Base-by-base conservation (phyloP, 179 eudicot genomes). In the Carnegiea gigantea region DNA sequence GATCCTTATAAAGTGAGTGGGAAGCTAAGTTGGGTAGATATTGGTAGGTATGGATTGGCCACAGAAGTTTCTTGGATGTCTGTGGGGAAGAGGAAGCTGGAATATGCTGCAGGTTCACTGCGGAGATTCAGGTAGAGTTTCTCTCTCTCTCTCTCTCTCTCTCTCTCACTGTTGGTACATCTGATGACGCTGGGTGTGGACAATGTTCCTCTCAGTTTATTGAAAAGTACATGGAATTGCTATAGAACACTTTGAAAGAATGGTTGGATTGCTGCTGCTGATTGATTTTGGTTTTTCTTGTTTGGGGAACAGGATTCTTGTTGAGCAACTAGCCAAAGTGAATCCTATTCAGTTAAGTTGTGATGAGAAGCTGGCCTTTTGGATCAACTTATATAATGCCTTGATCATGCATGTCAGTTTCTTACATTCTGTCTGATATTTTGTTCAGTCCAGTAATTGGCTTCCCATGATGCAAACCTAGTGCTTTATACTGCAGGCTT, bases 1-100 rank as follows among this genome's bases (percentile, higher is more conserved):
- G 88, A 85, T 54, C 88, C 88, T 44, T 85, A 85, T 53, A 85
- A 80, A 79, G 88, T 80, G 10, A 83, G 59, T 85, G 88, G 85
- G 40, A 85, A 85, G 51, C 72, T 85, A 62, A 85, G 88, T 54
- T 85, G 88, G 88, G 62, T 83, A 70, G 88, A 85, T 53, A 83
- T 85, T 44, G 88, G 88, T 65, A 85, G 83, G 65, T 85, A 85
- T 12, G 85, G 85, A 51, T 73, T 80, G 77, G 88, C 85, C 11
- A 85, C 85, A 51, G 88, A 83, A 85, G 88, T 85, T 28, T 85
- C 82, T 76, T 85, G 88, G 88, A 85, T 85, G 88, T 82, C 88
- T 17, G 88, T 85, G 51, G 88, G 88, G 54, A 85, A 85, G 78
- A 85, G 85, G 36, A 85, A 85, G 85, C 85, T 85, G 43, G 88